Conservation (phyloP, 305 asterid genomes). For the Lippia alba region DNA sequence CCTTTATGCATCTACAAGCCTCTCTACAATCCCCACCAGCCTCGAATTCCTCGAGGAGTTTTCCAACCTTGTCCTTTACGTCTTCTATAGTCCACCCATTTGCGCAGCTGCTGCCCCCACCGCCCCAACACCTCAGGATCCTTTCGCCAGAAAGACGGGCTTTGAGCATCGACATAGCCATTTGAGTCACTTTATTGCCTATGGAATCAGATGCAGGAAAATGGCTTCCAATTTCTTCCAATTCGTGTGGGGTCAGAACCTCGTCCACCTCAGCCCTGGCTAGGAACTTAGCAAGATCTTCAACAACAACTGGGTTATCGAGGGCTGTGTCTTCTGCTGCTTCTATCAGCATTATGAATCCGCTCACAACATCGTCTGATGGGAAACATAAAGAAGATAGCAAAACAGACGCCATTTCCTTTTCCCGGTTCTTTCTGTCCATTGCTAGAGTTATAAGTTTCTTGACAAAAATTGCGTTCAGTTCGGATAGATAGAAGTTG, state of each 20-base stretch:
- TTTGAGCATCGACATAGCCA: conserved; percentile 69
- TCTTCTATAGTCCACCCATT: conserved; percentile 84
- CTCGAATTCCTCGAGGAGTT: conserved; percentile 71
- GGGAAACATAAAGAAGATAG: conserved; percentile 81
- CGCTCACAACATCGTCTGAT: conserved; percentile 77
- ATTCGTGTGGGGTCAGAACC: conserved; percentile 78
- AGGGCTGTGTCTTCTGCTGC: conserved; percentile 91
- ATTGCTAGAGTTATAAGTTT: conserved; percentile 80
- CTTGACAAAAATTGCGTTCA: conserved; percentile 80
- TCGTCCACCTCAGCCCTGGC: conserved; percentile 91
- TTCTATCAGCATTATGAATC: conserved; percentile 78
- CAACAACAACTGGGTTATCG: conserved; percentile 78
- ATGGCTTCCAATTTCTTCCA: conserved; percentile 78
- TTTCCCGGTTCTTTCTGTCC: conserved; percentile 91
- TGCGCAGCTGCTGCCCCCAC: conserved; percentile 61
- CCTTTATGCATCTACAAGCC: conserved; percentile 89
- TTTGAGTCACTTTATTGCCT: conserved; percentile 69
- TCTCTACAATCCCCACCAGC: conserved; percentile 86
- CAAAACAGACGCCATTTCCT: conserved; percentile 91
- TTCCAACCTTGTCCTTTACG: conserved; percentile 81
- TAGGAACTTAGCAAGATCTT: conserved; percentile 85
- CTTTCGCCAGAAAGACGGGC: conserved; percentile 91
- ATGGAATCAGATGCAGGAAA: conserved; percentile 55
- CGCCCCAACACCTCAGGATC: conserved; percentile 93
- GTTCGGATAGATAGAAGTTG: conserved; percentile 45